Evolutionary conservation across 2,329 filamentous ascomycete genomes (phyloP).

Genomic region (Xylogone sp.): DNA sequence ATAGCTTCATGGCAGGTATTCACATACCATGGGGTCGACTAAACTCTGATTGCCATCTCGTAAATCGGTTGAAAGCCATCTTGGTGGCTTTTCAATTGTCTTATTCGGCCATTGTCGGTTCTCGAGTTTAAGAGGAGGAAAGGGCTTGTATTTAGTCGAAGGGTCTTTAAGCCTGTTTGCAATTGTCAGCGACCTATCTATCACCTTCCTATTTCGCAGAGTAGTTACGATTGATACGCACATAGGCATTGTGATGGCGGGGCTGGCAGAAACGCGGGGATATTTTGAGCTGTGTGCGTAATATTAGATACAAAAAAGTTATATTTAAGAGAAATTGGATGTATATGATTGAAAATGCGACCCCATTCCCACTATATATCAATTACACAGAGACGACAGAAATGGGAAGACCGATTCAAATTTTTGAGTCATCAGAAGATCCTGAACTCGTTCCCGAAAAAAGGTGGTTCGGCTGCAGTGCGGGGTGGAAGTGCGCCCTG

Average conservation of each 20-base stretch:
- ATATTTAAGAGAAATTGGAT: not conserved
- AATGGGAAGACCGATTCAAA: not conserved
- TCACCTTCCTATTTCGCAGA: not conserved
- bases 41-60: conserved; percentile 93
- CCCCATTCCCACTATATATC: not conserved
- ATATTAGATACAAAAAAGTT: not conserved
- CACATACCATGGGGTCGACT: conserved; percentile 82
- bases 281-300: not conserved
- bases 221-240: not conserved
- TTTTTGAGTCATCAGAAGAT: not conserved
- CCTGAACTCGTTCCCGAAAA: not conserved
- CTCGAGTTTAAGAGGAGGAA: conserved; percentile 56
- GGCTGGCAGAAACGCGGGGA: not conserved
- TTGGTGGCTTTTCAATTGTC: conserved; percentile 73
- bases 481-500: not conserved
- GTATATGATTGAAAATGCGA: not conserved
- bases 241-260: not conserved
- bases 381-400: not conserved
- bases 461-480: not conserved
- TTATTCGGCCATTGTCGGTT: conserved; percentile 40
- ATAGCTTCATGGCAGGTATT: not conserved
- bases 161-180: conserved; percentile 66
- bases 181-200: not conserved
- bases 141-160: conserved; percentile 71
- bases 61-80: conserved; percentile 87